Percentiles rank a stretch among this genome's conserved stretches.
Evolutionary conservation across 257 asterid species (phyloP).

Genomic region (Knoxia roxburghii): DNA sequence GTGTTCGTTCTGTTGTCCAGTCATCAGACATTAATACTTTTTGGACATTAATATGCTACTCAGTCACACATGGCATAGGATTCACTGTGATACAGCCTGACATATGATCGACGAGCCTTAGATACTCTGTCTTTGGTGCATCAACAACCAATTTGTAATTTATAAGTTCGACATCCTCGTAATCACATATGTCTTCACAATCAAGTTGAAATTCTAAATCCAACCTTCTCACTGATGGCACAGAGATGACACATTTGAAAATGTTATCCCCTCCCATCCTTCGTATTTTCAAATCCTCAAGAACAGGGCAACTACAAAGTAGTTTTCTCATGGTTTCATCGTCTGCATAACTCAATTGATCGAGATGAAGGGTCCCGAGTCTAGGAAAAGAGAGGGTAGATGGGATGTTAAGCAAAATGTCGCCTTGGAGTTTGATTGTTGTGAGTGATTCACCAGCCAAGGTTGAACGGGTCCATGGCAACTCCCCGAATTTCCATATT

Average conservation of each 20-base stretch:
- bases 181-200: not conserved
- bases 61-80: not conserved
- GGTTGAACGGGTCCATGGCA: too few species aligned
- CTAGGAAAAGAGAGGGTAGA: not conserved
- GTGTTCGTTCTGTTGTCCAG: too few species aligned
- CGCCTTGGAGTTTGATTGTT: not conserved
- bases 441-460: not conserved
- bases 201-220: not conserved
- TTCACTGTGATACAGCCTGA: not conserved
- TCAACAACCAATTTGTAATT: constrained; percentile 1
- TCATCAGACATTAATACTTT: not conserved
- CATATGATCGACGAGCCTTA: not conserved
- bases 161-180: not conserved
- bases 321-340: not conserved
- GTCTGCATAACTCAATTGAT: not conserved
- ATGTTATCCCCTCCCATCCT: not conserved
- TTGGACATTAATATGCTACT: not conserved
- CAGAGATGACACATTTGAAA: not conserved
- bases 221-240: constrained; percentile 11
- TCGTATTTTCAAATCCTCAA: constrained; percentile 8
- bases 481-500: not conserved
- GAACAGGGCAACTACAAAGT: constrained; percentile 2
- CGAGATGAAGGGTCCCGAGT: constrained; percentile 5
- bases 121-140: constrained; percentile 3
- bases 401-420: not conserved